phyloP scores from a whole-genome alignment of 352 stramenopile species.

The Phytophthora ramorum region DNA sequence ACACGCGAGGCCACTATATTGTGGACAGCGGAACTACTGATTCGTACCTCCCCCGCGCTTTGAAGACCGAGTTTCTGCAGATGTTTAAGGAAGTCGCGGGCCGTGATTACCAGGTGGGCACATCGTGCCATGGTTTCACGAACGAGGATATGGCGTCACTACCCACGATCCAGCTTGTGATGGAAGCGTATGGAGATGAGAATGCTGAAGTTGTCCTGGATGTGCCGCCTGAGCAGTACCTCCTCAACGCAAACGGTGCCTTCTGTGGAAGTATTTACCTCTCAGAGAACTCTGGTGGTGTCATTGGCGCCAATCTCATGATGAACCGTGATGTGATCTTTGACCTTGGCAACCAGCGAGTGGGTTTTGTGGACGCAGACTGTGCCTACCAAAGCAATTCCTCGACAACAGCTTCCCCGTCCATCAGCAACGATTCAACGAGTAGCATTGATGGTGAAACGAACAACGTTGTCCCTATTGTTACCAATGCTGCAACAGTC shows the following conservation, averaged over 20 bases:
- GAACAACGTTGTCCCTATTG: constrained; percentile 6
- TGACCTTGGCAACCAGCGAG: constrained; percentile 69
- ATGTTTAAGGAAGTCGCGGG: constrained; percentile 62
- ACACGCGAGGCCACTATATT: constrained; percentile 69
- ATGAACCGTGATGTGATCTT: constrained; percentile 86
- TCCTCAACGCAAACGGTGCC: constrained; percentile 54
- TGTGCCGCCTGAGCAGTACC: constrained; percentile 71
- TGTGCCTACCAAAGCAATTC: constrained; percentile 41
- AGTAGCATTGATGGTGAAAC: constrained; percentile 19
- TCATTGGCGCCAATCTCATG: constrained; percentile 89
- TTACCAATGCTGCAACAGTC: constrained; percentile 11
- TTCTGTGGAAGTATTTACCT: constrained; percentile 78
- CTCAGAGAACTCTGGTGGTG: constrained; percentile 68
- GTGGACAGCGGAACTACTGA: constrained; percentile 89
- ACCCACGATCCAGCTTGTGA: constrained; percentile 72
- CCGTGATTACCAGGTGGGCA: constrained; percentile 54
- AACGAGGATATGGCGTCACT: constrained; percentile 57
- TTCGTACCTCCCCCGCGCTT: constrained; percentile 70
- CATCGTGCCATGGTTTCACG: constrained; percentile 58
- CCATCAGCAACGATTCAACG: constrained; percentile 8
- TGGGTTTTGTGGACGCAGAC: constrained; percentile 81
- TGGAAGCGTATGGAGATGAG: constrained; percentile 70
- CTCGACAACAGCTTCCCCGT: constrained; percentile 10
- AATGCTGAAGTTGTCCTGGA: constrained; percentile 63
- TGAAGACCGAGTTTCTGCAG: constrained; percentile 63